These are phyloP conservation scores for Peterozyma toletana DNA, from an alignment of 805 yeast genomes.

Conservation along the genomic window DNA sequence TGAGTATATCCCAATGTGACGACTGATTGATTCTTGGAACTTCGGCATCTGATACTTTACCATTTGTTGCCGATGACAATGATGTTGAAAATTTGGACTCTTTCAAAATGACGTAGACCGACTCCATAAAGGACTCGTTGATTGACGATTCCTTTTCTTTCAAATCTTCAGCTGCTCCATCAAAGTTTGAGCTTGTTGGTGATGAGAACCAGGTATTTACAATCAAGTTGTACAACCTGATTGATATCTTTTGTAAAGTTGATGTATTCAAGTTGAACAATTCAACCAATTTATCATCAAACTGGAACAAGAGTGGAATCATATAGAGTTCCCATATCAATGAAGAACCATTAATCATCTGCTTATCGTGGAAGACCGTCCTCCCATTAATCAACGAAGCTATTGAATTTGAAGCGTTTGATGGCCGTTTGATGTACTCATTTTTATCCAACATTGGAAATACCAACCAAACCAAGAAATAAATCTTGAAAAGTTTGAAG, in stretches of 20 bases:
- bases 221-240: slow-evolving; percentile 7
- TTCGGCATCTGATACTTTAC: not conserved
- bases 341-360: slow-evolving; percentile 27
- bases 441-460: slow-evolving; percentile 15
- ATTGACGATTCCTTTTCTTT: not conserved
- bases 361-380: slow-evolving; percentile 1
- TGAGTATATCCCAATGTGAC: too few species aligned
- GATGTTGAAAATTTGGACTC: slow-evolving; percentile 1
- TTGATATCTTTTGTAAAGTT: slow-evolving; percentile 5
- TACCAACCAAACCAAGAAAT: slow-evolving; percentile 48
- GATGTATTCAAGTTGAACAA: slow-evolving; percentile 8
- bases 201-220: slow-evolving; percentile 6
- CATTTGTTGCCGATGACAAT: not conserved
- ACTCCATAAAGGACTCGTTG: slow-evolving; percentile 7
- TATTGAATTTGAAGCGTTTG: not conserved
- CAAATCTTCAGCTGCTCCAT: slow-evolving; percentile 2
- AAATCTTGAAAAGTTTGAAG: slow-evolving; percentile 36
- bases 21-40: too few species aligned
- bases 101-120: slow-evolving; percentile 5
- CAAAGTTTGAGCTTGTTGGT: slow-evolving; percentile 1
- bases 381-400: not conserved
- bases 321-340: slow-evolving; percentile 28
- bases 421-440: slow-evolving; percentile 3
- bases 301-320: slow-evolving; percentile 27
- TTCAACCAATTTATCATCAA: slow-evolving; percentile 26